Evolutionary conservation across 495 filamentous ascomycete species (phyloP).

Genomic region (Massariosphaeria phaeospora): DNA sequence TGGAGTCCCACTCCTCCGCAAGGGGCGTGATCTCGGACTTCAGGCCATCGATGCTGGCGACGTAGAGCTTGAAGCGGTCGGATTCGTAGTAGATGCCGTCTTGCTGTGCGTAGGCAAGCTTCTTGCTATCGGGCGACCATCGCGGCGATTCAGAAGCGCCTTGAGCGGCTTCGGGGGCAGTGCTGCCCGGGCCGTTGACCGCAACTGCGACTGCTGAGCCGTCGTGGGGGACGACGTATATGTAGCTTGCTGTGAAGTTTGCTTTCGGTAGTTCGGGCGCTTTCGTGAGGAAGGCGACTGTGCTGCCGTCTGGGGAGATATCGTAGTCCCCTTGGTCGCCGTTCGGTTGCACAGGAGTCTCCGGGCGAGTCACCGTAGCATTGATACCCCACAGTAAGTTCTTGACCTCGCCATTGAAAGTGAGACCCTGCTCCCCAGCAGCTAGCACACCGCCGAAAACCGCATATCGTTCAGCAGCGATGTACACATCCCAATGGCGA

Average conservation of each 20-base stretch:
- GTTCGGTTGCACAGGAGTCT: slow-evolving; percentile 52
- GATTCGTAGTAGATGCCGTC: slow-evolving; percentile 70
- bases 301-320: slow-evolving; percentile 47
- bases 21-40: slow-evolving; percentile 6
- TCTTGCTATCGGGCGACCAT: slow-evolving; percentile 67
- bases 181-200: slow-evolving; percentile 45
- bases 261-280: slow-evolving; percentile 73
- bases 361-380: slow-evolving; percentile 39
- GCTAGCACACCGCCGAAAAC: slow-evolving; percentile 45
- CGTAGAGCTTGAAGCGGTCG: slow-evolving; percentile 72
- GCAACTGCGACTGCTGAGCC: slow-evolving; percentile 8
- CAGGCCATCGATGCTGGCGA: slow-evolving; percentile 37
- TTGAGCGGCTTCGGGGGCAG: slow-evolving; percentile 39
- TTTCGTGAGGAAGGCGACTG: slow-evolving; percentile 74
- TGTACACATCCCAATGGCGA: slow-evolving; percentile 71
- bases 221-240: slow-evolving; percentile 66
- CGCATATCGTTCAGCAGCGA: slow-evolving; percentile 47
- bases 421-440: slow-evolving; percentile 20
- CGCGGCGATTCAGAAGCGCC: slow-evolving; percentile 71
- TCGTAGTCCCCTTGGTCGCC: slow-evolving; percentile 58
- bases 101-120: slow-evolving; percentile 67
- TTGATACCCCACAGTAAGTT: slow-evolving; percentile 46
- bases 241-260: slow-evolving; percentile 70
- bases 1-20: slow-evolving; percentile 31
- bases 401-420: slow-evolving; percentile 33